Conservation (phyloP, 345 rosid species). For the Noccaea bulbosa region DNA sequence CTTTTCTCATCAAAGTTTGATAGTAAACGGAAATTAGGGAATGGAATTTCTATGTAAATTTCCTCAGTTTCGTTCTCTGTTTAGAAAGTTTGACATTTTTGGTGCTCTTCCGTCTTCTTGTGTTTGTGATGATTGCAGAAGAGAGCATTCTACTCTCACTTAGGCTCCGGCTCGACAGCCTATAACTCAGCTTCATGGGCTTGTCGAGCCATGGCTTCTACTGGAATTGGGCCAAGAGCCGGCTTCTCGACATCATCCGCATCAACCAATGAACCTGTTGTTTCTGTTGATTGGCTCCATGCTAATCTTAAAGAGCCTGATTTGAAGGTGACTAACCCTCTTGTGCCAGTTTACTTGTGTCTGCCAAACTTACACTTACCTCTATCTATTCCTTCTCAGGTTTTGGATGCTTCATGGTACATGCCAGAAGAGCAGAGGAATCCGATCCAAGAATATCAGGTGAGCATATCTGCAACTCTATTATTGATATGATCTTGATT, state of each 20-base stretch:
- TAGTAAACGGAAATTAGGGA: background rate
- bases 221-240: conserved; percentile 42
- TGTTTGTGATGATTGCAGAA: conserved; percentile 49
- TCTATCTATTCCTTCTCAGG: conserved; percentile 48
- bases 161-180: conserved; percentile 35
- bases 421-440: conserved; percentile 98
- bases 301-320: conserved; percentile 75
- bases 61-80: conserved; percentile 4
- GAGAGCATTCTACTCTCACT: conserved; percentile 44
- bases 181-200: conserved; percentile 43
- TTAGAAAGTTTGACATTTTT: conserved; percentile 22
- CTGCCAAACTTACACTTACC: background rate
- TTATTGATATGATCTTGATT: conserved; percentile 19
- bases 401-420: conserved; percentile 98
- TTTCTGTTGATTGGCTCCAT: conserved; percentile 96
- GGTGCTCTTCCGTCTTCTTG: background rate
- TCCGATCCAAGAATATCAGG: conserved; percentile 98
- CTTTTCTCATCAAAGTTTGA: conserved; percentile 10
- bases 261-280: conserved; percentile 71
- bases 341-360: conserved; percentile 17
- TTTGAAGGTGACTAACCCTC: conserved; percentile 61
- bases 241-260: conserved; percentile 55
- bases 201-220: conserved; percentile 60
- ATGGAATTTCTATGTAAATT: background rate
- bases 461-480: conserved; percentile 23